phyloP scores from a whole-genome alignment of 352 stramenopile genomes.

The Saprolegnia diclina region DNA sequence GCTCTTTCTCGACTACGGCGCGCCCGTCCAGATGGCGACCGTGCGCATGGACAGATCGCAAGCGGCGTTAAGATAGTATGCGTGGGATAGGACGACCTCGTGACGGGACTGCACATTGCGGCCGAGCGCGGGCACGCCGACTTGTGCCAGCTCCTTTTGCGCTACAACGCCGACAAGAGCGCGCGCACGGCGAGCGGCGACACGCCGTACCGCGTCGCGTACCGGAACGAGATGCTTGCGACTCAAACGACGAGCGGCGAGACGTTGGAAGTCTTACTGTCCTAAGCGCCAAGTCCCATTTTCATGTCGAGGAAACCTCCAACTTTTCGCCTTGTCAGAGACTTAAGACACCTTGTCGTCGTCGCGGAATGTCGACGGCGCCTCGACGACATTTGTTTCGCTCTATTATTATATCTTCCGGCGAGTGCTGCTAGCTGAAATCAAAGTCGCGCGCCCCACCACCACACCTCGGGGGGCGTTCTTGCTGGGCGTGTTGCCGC shows the following conservation, averaged over 20 bases:
- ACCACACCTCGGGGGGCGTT: too few species aligned
- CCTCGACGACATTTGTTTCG: too few species aligned
- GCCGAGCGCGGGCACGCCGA: not conserved
- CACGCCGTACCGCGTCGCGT: constrained; percentile 14
- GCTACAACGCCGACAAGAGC: constrained; percentile 20
- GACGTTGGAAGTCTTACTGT: not conserved
- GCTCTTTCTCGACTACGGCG: constrained; percentile 17
- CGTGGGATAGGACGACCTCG: constrained; percentile 13
- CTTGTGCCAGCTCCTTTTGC: not conserved
- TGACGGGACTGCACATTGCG: constrained; percentile 10
- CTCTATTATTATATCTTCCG: too few species aligned
- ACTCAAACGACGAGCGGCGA: not conserved
- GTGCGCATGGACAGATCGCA: not conserved
- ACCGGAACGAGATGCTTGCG: not conserved
- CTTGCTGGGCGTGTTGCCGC: too few species aligned
- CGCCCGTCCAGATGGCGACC: constrained; percentile 3
- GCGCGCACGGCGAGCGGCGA: not conserved
- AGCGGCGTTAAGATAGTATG: too few species aligned
- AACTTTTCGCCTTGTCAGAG: too few species aligned
- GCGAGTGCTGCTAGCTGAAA: too few species aligned
- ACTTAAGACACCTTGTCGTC: too few species aligned
- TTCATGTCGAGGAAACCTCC: too few species aligned
- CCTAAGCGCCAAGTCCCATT: not conserved
- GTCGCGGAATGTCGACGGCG: too few species aligned
- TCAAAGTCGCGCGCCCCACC: too few species aligned